Percentiles rank a stretch among this genome's conserved stretches.
phyloP scores from a whole-genome alignment of 208 protist species.

The Acanthamoeba sp. region DNA sequence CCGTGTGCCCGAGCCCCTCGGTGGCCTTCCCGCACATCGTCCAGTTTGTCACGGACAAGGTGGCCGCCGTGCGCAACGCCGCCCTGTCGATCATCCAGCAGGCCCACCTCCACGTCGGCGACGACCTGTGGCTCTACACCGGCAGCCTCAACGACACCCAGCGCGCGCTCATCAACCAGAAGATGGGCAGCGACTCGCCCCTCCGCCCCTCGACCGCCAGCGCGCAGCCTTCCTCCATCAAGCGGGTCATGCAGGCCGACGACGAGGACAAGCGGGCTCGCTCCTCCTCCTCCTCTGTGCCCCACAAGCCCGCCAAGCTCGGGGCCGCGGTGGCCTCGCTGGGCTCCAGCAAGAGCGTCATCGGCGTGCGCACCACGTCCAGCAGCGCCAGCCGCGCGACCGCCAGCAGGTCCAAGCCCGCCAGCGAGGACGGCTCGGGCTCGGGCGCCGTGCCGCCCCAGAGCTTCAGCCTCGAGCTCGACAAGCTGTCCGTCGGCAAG shows the following conservation, averaged over 20 bases:
- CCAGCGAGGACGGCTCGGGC: neutral
- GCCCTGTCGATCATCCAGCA: conserved; percentile 71
- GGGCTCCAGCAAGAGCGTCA: neutral
- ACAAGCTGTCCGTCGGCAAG: conserved; percentile 7
- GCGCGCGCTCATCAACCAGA: conserved; percentile 65
- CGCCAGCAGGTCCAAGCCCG: neutral
- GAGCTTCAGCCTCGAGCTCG: conserved; percentile 51
- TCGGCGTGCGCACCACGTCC: neutral
- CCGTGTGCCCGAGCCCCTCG: conserved; percentile 71
- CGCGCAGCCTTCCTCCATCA: neutral
- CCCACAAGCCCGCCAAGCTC: neutral
- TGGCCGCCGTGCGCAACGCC: conserved; percentile 74
- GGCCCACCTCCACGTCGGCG: conserved; percentile 71
- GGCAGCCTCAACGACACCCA: conserved; percentile 70
- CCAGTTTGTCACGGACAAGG: conserved; percentile 75
- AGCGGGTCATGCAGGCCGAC: neutral
- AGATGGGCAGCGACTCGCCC: conserved; percentile 45
- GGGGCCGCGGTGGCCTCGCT: neutral
- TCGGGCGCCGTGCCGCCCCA: neutral
- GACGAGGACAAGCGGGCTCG: too few species aligned
- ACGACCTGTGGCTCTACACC: conserved; percentile 68
- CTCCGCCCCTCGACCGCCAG: neutral
- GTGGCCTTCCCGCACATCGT: conserved; percentile 67
- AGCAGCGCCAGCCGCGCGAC: neutral
- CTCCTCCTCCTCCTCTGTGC: neutral